Evolutionary conservation across 1,139 yeast genomes (phyloP), one percentile per base, ranked within the genome.

Genomic region (Nakaseomyces sp.): DNA sequence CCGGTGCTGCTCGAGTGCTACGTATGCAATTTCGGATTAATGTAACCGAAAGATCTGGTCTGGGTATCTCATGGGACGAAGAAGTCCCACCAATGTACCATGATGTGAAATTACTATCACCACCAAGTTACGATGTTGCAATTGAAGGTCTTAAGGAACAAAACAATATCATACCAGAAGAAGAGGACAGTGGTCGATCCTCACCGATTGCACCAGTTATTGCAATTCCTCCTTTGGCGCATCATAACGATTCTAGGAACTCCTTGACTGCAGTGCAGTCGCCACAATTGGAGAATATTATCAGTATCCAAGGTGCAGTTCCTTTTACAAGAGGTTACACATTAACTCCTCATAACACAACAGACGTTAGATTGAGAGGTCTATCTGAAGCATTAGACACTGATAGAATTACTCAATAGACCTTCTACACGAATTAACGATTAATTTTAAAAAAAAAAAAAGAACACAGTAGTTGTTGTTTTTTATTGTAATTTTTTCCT

Each of bases 51-150:
- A 71, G 97, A 46, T 82, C 95, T 0, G 99, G 99, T 0, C 71
- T 91, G 40, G 98, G 99, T 4, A 86, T 91, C 29, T 85, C 97
- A 0, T 91, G 98, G 98, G 97, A 91, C 64, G 97, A 89, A 60
- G 98, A 91, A 63, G 97, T 91, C 16, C 99, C 99, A 1, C 99
- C 99, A 1, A 85, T 87, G 18, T 91, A 93, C 58, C 87, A 78
- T 43, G 91, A 87, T 55, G 89, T 89, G 16, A 70, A 79, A 26
- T 77, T 93, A 0, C 69, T 85, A 39, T 78, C 93, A 38, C 97
- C 98, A 0, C 98, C 98, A 1, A 79, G 79, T 6, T 60, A 60
- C 43, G 54, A 51, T 2, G 46, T 43, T 20, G 42, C 48, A 20
- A 41, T 41, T 9, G 33, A 39, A 26, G 46, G 35, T 41, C 25